Evolutionary conservation across 805 yeast species (phyloP).

Genomic region (Cyberlindnera nakhonratchasimensis): DNA sequence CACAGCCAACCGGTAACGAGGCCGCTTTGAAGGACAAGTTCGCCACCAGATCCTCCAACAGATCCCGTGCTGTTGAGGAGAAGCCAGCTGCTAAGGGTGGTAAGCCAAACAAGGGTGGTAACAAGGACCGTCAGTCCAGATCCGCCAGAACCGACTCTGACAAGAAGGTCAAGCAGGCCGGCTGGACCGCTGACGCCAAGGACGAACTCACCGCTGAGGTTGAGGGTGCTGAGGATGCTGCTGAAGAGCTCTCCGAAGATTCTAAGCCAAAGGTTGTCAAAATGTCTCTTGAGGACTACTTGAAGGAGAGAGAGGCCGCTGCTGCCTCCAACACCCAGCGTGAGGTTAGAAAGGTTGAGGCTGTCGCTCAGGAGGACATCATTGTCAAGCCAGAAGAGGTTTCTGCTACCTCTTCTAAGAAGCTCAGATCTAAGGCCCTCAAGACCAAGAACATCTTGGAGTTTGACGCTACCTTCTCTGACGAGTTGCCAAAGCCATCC

Average conservation of each 20-base stretch:
- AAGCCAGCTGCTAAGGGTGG: slow-evolving; percentile 25
- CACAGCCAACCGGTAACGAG: slow-evolving; percentile 79
- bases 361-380: slow-evolving; percentile 47
- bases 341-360: slow-evolving; percentile 37
- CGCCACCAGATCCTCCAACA: slow-evolving; percentile 64
- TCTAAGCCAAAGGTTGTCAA: slow-evolving; percentile 47
- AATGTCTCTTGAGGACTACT: slow-evolving; percentile 83
- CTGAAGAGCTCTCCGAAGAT: slow-evolving; percentile 40
- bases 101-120: slow-evolving; percentile 52
- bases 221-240: slow-evolving; percentile 50
- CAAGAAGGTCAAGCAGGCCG: slow-evolving; percentile 72
- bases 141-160: slow-evolving; percentile 79
- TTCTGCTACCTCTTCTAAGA: slow-evolving; percentile 61
- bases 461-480: slow-evolving; percentile 68
- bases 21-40: slow-evolving; percentile 74
- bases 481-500: slow-evolving; percentile 40
- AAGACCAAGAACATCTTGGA: slow-evolving; percentile 82
- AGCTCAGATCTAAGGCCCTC: slow-evolving; percentile 63
- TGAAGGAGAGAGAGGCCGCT: slow-evolving; percentile 61
- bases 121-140: slow-evolving; percentile 81
- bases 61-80: slow-evolving; percentile 46
- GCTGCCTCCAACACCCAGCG: slow-evolving; percentile 49
- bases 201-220: slow-evolving; percentile 66
- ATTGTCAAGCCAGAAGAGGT: slow-evolving; percentile 63
- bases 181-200: slow-evolving; percentile 82